Base-by-base conservation (phyloP, 2,329 filamentous ascomycete species). In the Biscogniauxia sp. region DNA sequence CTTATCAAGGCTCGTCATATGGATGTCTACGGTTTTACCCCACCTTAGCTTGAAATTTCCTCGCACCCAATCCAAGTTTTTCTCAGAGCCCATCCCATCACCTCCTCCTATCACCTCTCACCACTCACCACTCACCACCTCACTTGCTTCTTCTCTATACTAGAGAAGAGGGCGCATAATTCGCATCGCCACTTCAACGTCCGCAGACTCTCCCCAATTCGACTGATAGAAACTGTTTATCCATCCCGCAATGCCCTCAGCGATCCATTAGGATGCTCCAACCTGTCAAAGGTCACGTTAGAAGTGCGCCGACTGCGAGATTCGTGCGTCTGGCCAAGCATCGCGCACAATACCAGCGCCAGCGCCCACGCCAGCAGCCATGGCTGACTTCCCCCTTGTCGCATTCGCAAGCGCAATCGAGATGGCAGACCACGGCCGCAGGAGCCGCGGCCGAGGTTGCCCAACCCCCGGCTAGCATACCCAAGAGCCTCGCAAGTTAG, bases 261-360 rank as follows among this genome's bases (percentile, higher is more conserved):
- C 57, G 37, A 61, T 15, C 58, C 65, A 66, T 66, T 65, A 73
- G 75, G 64, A 80, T 80, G 78, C 72, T 80, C 62, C 71, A 70
- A 66, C 71, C 74, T 65, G 69, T 73, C 60, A 70, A 71, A 64
- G 73, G 77, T 63, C 76, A 71, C 61, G 64, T 79, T 66, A 73
- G 74, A 71, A 76, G 75, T 71, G 75, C 75, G 65, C 70, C 78
- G 57, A 76, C 76, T 52, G 75, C 79, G 64, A 77, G 76, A 75
- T 82, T 84, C 73, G 74, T 82, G 66, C 81, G 79, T 64, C 76
- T 84, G 62, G 83, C 77, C 73, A 83, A 73, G 68, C 79, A 80
- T 67, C 77, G 78, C 57, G 76, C 79, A 57, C 77, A 76, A 65
- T 67, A 63, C 62, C 73, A 70, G 63, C 77, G 60, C 64, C 72